A percentile compares a stretch with the other conserved stretches of the same genome.
phyloP scores from a whole-genome alignment of 2,329 filamentous ascomycete genomes.

The Talaromyces sp. region DNA sequence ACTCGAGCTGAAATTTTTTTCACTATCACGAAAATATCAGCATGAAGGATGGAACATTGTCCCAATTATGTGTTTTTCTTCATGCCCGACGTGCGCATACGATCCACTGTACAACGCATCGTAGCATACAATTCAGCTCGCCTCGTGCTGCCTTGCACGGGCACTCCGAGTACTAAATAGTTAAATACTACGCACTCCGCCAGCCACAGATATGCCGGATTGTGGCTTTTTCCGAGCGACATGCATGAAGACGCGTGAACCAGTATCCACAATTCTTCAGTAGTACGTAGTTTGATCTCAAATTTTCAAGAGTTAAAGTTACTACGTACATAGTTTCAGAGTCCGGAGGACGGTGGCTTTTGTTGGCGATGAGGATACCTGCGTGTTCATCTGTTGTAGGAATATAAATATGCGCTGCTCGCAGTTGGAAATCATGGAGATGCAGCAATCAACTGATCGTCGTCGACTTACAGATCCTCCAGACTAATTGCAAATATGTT shows the following conservation, averaged over 20 bases:
- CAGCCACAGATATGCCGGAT: not conserved
- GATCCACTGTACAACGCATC: not conserved
- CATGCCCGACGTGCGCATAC: not conserved
- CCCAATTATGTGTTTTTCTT: not conserved
- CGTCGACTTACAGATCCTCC: not conserved
- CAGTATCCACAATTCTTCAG: not conserved
- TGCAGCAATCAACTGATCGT: not conserved
- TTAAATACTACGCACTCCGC: not conserved
- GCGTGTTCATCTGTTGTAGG: not conserved
- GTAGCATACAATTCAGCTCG: not conserved
- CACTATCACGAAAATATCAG: not conserved
- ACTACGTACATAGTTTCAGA: not conserved
- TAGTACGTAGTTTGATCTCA: not conserved
- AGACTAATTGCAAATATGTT: constrained; percentile 2
- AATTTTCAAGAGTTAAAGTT: not conserved
- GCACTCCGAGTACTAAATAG: not conserved
- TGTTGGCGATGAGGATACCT: not conserved
- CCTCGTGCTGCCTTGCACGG: not conserved
- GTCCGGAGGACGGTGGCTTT: not conserved
- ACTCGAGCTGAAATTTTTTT: not conserved
- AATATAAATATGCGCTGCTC: not conserved
- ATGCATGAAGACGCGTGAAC: not conserved
- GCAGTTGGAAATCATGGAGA: not conserved
- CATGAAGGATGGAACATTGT: not conserved
- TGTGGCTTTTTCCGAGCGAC: not conserved